Conservation (phyloP, 495 filamentous ascomycete genomes). For the Thermochaetoides thermophila region DNA sequence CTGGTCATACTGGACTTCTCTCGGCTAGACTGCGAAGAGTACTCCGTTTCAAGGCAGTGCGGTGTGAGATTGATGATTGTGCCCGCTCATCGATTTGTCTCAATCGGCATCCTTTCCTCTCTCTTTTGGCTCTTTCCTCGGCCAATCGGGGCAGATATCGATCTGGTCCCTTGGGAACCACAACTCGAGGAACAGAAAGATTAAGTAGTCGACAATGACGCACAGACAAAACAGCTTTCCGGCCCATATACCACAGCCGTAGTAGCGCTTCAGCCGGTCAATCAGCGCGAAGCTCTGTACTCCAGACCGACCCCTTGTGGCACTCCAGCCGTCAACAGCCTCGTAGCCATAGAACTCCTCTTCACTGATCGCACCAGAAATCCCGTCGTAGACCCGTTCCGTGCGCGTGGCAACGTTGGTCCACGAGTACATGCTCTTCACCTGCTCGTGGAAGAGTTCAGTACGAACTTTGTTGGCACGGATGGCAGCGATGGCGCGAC, state of each 20-base stretch:
- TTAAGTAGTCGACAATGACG: constrained; percentile 81
- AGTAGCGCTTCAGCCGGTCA: constrained; percentile 87
- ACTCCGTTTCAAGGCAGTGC: no score
- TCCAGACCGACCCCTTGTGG: constrained; percentile 58
- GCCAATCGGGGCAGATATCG: constrained; percentile 83
- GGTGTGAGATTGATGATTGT: no score
- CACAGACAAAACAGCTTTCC: constrained; percentile 94
- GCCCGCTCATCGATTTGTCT: no score
- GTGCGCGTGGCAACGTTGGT: constrained; percentile 85
- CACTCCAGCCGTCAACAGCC: constrained; percentile 47
- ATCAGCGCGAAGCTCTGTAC: constrained; percentile 80
- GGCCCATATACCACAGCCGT: constrained; percentile 99
- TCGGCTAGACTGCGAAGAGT: no score
- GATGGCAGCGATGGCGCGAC: constrained; percentile 63
- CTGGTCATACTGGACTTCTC: no score
- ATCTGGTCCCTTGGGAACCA: constrained; percentile 72
- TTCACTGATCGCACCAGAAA: constrained; percentile 65
- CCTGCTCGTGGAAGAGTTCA: constrained; percentile 88
- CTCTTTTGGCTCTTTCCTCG: constrained; percentile 42
- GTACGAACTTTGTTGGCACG: constrained; percentile 76
- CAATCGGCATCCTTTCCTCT: constrained; percentile 1
- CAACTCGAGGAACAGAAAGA: constrained; percentile 77
- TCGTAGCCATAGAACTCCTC: constrained; percentile 78
- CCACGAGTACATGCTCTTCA: constrained; percentile 97
- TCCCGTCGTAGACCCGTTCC: constrained; percentile 87